Evolutionary conservation across 768 basidiomycete genomes (phyloP).

Genomic region (Clitopilus hobsonii): DNA sequence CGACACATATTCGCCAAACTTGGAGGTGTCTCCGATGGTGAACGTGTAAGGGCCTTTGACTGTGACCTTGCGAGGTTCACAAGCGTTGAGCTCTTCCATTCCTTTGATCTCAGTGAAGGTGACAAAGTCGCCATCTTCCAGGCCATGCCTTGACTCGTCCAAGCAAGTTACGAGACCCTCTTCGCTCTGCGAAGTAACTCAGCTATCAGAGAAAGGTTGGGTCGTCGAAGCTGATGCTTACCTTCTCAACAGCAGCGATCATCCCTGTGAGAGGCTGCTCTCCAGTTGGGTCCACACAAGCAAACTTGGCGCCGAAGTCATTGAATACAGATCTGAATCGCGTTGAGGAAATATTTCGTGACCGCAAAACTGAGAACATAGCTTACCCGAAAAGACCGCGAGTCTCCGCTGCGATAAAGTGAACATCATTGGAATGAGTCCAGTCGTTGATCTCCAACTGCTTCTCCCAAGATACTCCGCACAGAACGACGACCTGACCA

Average conservation of each 20-base stretch:
- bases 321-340: constrained; percentile 79
- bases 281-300: constrained; percentile 97
- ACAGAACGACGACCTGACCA: constrained; percentile 81
- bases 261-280: constrained; percentile 92
- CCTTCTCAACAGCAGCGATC: constrained; percentile 93
- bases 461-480: constrained; percentile 69
- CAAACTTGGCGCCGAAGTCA: constrained; percentile 93
- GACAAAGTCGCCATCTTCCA: constrained; percentile 98
- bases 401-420: constrained; percentile 89
- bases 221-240: too few relatives aligned
- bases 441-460: constrained; percentile 96
- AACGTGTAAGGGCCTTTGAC: constrained; percentile 99
- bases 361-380: background rate
- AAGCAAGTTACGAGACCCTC: constrained; percentile 95
- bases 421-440: constrained; percentile 84
- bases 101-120: constrained; percentile 96
- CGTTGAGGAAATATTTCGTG: constrained; percentile 1
- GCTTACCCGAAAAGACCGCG: constrained; percentile 90
- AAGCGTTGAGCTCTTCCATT: constrained; percentile 86
- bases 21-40: constrained; percentile 87
- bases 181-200: too few relatives aligned
- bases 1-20: constrained; percentile 67
- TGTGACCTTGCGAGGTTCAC: constrained; percentile 85
- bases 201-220: too few relatives aligned
- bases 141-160: constrained; percentile 94